Evolutionary conservation across 306 rosid genomes (phyloP), one percentile per base, ranked within the genome.

Genomic region (Chamaecrista fasciculata): DNA sequence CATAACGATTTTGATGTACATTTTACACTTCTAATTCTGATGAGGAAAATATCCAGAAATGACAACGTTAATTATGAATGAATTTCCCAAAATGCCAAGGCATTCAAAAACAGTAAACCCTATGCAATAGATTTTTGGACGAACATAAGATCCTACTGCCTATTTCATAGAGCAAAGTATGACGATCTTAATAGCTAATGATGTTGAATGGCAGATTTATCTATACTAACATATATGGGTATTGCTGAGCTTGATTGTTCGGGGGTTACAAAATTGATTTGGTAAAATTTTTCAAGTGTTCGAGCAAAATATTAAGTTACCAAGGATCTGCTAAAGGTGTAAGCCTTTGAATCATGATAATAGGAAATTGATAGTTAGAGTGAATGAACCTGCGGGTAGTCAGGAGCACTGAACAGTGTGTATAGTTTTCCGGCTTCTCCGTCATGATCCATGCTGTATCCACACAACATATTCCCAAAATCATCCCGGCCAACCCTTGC

Each of bases 371-470:
- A 26, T 43, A 62, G 46, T 42, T 48, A 50, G 37, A 62, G 49
- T 40, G 48, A 61, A 77, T 44, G 57, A 80, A 93, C 98, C 96
- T 90, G 93, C 15, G 96, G 93, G 72, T 81, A 93, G 74, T 85
- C 87, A 14, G 96, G 87, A 73, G 96, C 93, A 79, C 96, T 90
- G 70, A 90, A 93, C 58, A 93, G 80, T 62, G 96, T 93, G 78
- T 82, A 93, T 24, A 90, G 74, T 76, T 86, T 93, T 74, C 96
- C 98, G 0, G 86, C 83, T 62, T 88, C 86, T 71, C 83, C 92
- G 67, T 77, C 86, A 66, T 93, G 98, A 77, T 93, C 98, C 75
- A 84, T 4, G 79, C 90, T 87, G 81, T 86, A 93, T 36, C 96
- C 98, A 65, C 71, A 76, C 53, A 85, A 70, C 89, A 93, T 85